phyloP scores from a whole-genome alignment of 345 rosid species.

The Rhizophora apiculata region DNA sequence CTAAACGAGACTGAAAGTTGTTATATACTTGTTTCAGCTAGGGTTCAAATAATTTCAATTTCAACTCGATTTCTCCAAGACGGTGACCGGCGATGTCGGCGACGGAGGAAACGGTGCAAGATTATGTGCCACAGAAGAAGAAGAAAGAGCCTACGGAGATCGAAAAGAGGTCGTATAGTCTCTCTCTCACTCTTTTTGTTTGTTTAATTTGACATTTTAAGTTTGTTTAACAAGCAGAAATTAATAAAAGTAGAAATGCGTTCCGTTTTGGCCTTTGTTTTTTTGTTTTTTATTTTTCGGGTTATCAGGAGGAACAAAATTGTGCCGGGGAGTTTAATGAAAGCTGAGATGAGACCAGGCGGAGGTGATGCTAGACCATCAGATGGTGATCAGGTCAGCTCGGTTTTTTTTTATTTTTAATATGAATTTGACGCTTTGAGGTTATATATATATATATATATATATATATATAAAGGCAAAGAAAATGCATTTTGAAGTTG shows the following conservation, averaged over 20 bases:
- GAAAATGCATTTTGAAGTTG: neutral
- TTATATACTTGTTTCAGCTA: no score
- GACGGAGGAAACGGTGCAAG: conserved; percentile 33
- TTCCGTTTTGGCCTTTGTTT: neutral
- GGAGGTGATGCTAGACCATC: conserved; percentile 77
- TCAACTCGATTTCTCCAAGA: neutral
- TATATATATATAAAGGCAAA: no score
- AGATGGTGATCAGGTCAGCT: conserved; percentile 86
- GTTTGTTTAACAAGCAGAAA: no score
- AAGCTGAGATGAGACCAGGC: conserved; percentile 84
- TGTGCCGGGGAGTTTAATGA: conserved; percentile 84
- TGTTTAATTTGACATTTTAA: neutral
- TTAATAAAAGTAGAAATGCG: neutral
- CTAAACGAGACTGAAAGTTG: no score
- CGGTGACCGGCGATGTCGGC: conserved; percentile 35
- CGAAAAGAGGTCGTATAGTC: conserved; percentile 45
- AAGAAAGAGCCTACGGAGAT: conserved; percentile 58
- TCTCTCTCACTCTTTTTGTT: neutral
- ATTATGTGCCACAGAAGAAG: conserved; percentile 37
- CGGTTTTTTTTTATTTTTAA: neutral
- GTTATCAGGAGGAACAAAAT: conserved; percentile 75
- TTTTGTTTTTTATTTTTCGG: neutral
- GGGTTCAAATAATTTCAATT: no score
- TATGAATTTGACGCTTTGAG: no score
- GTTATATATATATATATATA: no score